Percentiles rank a stretch among this genome's conserved stretches.
These are phyloP conservation scores for Ophiostoma montium DNA, from an alignment of 2,329 filamentous ascomycete genomes.

Conservation along the genomic window DNA sequence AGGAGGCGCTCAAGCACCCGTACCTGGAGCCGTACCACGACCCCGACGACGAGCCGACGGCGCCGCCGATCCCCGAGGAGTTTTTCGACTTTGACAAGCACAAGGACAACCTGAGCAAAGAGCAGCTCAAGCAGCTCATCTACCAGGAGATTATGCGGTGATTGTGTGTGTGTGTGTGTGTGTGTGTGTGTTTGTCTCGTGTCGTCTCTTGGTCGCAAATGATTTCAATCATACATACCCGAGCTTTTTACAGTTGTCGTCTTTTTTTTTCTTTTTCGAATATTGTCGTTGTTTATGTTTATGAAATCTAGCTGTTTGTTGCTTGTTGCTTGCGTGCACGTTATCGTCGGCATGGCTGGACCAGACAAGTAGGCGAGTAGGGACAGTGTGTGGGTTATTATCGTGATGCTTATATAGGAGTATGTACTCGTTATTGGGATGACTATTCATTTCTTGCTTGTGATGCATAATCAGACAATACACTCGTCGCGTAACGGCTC, in stretches of 20 bases:
- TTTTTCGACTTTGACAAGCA: conserved; percentile 99
- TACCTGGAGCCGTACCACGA: conserved; percentile 99
- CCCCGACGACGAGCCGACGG: conserved; percentile 93
- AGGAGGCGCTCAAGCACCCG: conserved; percentile 92
- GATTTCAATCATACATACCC: conserved; percentile 1
- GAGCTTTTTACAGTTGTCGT: neutral
- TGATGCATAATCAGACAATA: too few species aligned
- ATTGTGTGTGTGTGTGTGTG: neutral
- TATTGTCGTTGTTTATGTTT: too few species aligned
- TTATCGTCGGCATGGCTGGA: too few species aligned
- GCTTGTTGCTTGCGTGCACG: neutral
- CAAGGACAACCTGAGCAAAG: conserved; percentile 96
- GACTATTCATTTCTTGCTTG: too few species aligned
- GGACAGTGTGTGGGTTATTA: too few species aligned
- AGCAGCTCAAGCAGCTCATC: conserved; percentile 93
- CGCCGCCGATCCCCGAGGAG: conserved; percentile 90
- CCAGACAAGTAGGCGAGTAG: too few species aligned
- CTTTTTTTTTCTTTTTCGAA: too few species aligned
- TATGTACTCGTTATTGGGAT: too few species aligned
- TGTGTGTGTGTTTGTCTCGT: neutral
- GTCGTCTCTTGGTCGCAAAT: neutral
- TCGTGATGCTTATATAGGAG: too few species aligned
- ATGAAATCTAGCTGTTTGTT: neutral
- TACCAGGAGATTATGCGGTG: conserved; percentile 86
- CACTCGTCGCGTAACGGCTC: too few species aligned